A percentile compares a stretch with the other conserved stretches of the same genome.
Conservation (phyloP, 164 flowering plant genomes). For the Annona squamosa region DNA sequence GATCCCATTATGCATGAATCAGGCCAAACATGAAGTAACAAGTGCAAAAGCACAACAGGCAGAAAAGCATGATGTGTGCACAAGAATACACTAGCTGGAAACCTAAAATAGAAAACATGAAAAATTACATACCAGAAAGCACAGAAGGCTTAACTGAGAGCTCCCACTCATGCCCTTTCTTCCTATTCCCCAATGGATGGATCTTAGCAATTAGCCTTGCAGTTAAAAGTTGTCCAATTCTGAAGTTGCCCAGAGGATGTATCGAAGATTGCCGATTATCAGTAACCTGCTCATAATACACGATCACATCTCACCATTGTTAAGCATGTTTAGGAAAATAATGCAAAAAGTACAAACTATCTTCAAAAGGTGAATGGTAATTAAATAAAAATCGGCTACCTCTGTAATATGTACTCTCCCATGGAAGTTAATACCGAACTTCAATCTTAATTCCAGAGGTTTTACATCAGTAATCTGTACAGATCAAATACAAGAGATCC, state of each 20-base stretch:
- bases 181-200: slow-evolving; percentile 25
- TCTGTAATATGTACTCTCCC: slow-evolving; percentile 92
- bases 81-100: no score
- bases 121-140: slow-evolving; percentile 41
- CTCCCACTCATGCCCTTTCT: slow-evolving; percentile 49
- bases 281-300: slow-evolving; percentile 36
- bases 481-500: background rate
- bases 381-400: slow-evolving; percentile 29
- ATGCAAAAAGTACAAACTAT: no score
- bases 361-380: no score
- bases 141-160: slow-evolving; percentile 62
- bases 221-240: slow-evolving; percentile 60
- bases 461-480: slow-evolving; percentile 70
- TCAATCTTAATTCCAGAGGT: slow-evolving; percentile 65
- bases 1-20: no score
- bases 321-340: background rate
- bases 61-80: no score
- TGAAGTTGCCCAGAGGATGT: slow-evolving; percentile 55
- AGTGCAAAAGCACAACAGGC: background rate
- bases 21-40: background rate
- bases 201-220: slow-evolving; percentile 61
- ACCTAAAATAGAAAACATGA: background rate
- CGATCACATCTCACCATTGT: background rate
- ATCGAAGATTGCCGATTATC: slow-evolving; percentile 34
- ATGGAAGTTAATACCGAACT: slow-evolving; percentile 68